Percentiles rank a stretch among this genome's conserved stretches.
Conservation (phyloP, 805 yeast genomes). For the Starmerella apis region DNA sequence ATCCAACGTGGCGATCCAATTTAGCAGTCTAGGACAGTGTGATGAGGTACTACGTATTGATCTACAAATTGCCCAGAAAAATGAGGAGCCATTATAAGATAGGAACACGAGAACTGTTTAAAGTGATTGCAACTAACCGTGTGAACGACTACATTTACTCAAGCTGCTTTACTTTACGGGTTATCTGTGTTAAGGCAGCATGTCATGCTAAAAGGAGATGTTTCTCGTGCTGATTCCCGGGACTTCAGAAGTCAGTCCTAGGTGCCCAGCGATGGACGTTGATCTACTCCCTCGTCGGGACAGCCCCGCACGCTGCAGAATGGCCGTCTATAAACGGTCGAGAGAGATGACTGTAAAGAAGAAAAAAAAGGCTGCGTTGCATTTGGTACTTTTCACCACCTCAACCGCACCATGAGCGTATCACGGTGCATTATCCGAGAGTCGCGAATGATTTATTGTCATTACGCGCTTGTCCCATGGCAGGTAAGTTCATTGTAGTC, state of each 20-base stretch:
- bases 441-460: too few relatives aligned
- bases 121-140: too few relatives aligned
- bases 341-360: conserved; percentile 19
- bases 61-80: too few relatives aligned
- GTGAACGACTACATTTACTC: too few relatives aligned
- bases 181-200: too few relatives aligned
- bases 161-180: too few relatives aligned
- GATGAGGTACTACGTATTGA: too few relatives aligned
- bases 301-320: not conserved
- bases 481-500: conserved; percentile 70
- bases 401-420: not conserved
- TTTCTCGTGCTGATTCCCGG: conserved; percentile 33
- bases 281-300: conserved; percentile 20
- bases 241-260: conserved; percentile 28
- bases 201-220: conserved; percentile 19
- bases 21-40: too few relatives aligned
- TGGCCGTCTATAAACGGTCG: not conserved
- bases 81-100: too few relatives aligned
- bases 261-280: conserved; percentile 32
- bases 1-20: too few relatives aligned
- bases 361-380: not conserved
- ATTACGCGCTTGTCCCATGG: too few relatives aligned
- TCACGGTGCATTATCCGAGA: not conserved
- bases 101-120: too few relatives aligned
- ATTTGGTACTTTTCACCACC: not conserved